Base-by-base conservation (phyloP, 768 basidiomycete genomes). In the Hericium rajendrae region DNA sequence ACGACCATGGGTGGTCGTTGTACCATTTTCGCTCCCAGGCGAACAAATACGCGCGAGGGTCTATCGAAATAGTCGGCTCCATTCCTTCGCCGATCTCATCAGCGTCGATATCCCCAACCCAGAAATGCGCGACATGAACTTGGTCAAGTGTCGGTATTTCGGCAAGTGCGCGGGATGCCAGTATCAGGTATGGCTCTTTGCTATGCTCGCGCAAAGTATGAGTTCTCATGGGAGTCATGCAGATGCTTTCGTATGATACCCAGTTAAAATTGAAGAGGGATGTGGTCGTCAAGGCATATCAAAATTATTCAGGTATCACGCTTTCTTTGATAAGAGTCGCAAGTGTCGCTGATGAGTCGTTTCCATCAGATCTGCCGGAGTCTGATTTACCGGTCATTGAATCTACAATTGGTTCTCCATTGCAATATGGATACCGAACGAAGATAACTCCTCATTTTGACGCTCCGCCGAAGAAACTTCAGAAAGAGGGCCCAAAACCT, bases 371-470 rank as follows among this genome's bases (percentile, higher is more conserved):
- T 26, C 74, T 97, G 0, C 70, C 80, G 2, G 65, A 76, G 2
- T 67, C 77, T 0, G 69, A 74, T 0, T 72, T 95, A 1, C 94
- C 95, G 8, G 54, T 69, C 0, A 83, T 93, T 18, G 77, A 78
- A 40, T 71, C 83, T 0, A 97, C 94, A 0, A 83, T 93, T 6
- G 80, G 83, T n/a, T 93, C 91, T 0, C 97, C 95, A 0, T 75
- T 90, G 51, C 84, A 94, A 55, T 97, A 95, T 68, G 82, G 78
- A 53, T 99, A 99, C 69, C 83, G 95, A 37, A 99, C 97, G 2
- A 99, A 99, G 73, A 85, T 99, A 54, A 97, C 97, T 0, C 97
- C 97, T 0, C 97, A 99, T 68, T 98, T 98, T 60, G 90, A 94
- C 22, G 79, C 84, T 0, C 85, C 92, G 0, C 79, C 81, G 1